Evolutionary conservation across 1,139 yeast genomes (phyloP).

Genomic region (Magnusiomyces fungicola): DNA sequence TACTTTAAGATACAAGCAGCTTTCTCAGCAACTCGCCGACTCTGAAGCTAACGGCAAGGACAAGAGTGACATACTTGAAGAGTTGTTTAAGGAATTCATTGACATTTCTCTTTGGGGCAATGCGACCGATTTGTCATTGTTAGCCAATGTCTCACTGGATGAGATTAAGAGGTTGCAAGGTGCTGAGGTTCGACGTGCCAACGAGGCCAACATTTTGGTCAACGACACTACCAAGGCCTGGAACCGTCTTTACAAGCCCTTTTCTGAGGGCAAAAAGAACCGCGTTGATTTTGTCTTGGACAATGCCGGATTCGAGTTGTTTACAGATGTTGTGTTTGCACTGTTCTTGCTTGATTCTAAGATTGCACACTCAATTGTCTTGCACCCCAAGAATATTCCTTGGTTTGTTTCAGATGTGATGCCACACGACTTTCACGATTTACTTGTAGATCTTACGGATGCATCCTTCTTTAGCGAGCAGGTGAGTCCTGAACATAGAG

Average conservation of each 20-base stretch:
- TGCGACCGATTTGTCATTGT: constrained; percentile 86
- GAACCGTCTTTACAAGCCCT: constrained; percentile 27
- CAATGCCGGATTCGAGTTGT: constrained; percentile 92
- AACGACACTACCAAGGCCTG: constrained; percentile 72
- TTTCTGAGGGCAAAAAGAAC: constrained; percentile 22
- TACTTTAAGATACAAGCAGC: constrained; percentile 57
- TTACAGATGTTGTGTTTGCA: constrained; percentile 73
- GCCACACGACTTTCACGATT: constrained; percentile 63
- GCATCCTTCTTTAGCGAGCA: constrained; percentile 38
- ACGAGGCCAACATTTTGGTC: constrained; percentile 72
- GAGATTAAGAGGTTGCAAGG: constrained; percentile 91
- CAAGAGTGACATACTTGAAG: constrained; percentile 29
- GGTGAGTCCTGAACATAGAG: constrained; percentile 6
- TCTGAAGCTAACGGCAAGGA: not conserved
- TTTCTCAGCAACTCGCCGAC: constrained; percentile 32
- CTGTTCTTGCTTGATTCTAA: constrained; percentile 68
- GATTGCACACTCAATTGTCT: constrained; percentile 52
- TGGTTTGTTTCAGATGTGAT: constrained; percentile 98
- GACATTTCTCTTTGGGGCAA: constrained; percentile 97
- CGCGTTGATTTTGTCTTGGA: constrained; percentile 85
- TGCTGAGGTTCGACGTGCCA: constrained; percentile 72
- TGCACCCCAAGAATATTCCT: constrained; percentile 87
- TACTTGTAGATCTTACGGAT: constrained; percentile 53
- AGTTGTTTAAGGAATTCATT: constrained; percentile 54
- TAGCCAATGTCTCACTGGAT: constrained; percentile 61